Base-by-base conservation (phyloP, 441 rosid species). In the Adansonia grandidieri region DNA sequence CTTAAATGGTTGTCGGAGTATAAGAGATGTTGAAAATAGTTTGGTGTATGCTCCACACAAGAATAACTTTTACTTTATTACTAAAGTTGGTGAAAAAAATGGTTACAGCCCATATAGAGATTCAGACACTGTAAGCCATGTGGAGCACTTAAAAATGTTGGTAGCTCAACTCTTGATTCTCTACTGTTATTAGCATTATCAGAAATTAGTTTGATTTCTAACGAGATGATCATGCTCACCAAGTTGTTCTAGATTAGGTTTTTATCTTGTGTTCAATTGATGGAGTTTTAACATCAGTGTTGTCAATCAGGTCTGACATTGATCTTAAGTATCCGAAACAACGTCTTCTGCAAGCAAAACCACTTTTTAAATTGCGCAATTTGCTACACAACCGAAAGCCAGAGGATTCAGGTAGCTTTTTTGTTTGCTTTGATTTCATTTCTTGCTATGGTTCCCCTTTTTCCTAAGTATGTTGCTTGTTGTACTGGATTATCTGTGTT, bases 271-370 rank as follows among this genome's bases (percentile, higher is more conserved):
- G 32, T 60, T 80, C 56, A 65, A 45, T 56, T 74, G 37, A 68
- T 56, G 32, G 47, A 63, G 17, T 68, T 48, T 24, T 70, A 42
- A 53, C 76, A 28, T 50, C 69, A 45, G 65, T 86, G 82, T 44
- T 80, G 69, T 76, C 74, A 75, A 86, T 81, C 85, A 94, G 99
- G 93, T 89, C 70, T 78, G 86, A 80, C 77, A 86, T 93, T 83
- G 80, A 82, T 73, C 98, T 96, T 78, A 80, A 88, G 81, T 79
- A 82, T 83, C 97, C 98, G 28, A 61, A 42, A 71, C 98, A 94
- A 82, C 89, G 88, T 76, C 96, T 96, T 87, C 87, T 94, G 80
- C 95, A 22, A 32, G 93, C 89, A 78, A 96, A 96, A 80, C 98
- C 91, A 44, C 89, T 96, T 77, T 88, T 80, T 89, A 61, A 11